Percentiles rank a stretch among this genome's conserved stretches.
These are phyloP conservation scores for Heterobasidion irregulare DNA, from an alignment of 1,284 basidiomycete genomes.

Conservation along the genomic window DNA sequence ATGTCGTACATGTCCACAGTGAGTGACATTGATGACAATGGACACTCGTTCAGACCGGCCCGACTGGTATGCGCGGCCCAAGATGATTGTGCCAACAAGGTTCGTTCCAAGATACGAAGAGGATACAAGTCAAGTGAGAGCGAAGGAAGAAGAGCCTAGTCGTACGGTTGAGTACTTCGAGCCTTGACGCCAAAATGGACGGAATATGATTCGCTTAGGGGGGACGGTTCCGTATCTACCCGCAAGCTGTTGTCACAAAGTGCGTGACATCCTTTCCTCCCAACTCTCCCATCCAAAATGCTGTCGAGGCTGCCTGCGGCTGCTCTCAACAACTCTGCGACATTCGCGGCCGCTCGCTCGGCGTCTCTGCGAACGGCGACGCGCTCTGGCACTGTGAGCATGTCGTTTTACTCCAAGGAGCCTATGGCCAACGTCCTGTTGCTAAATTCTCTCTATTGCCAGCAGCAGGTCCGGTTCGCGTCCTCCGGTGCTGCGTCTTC, in stretches of 20 bases:
- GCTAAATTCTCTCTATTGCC: constrained; percentile 5
- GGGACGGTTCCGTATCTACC: constrained; percentile 17
- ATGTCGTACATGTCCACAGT: too few relatives aligned
- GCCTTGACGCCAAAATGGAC: background rate
- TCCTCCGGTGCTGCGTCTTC: constrained; percentile 50
- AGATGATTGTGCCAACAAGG: too few relatives aligned
- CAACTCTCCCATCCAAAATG: constrained; percentile 50
- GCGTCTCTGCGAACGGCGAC: constrained; percentile 27
- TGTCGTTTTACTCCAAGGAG: constrained; percentile 2
- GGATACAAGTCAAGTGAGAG: too few relatives aligned
- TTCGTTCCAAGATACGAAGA: too few relatives aligned
- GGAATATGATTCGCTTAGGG: constrained; percentile 18
- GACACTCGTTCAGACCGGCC: too few relatives aligned
- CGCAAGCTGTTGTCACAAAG: constrained; percentile 16
- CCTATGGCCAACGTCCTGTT: background rate
- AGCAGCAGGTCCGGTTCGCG: constrained; percentile 55
- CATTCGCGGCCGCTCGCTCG: constrained; percentile 28
- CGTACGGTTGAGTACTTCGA: too few relatives aligned
- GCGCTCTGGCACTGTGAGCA: constrained; percentile 35
- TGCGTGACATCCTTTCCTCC: constrained; percentile 22
- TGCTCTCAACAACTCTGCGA: constrained; percentile 48
- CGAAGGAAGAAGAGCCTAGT: too few relatives aligned
- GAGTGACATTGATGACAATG: too few relatives aligned
- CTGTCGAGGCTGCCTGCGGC: constrained; percentile 67
- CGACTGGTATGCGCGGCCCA: too few relatives aligned